Conservation (phyloP, 2,329 filamentous ascomycete genomes). For the Colletotrichum sp. region DNA sequence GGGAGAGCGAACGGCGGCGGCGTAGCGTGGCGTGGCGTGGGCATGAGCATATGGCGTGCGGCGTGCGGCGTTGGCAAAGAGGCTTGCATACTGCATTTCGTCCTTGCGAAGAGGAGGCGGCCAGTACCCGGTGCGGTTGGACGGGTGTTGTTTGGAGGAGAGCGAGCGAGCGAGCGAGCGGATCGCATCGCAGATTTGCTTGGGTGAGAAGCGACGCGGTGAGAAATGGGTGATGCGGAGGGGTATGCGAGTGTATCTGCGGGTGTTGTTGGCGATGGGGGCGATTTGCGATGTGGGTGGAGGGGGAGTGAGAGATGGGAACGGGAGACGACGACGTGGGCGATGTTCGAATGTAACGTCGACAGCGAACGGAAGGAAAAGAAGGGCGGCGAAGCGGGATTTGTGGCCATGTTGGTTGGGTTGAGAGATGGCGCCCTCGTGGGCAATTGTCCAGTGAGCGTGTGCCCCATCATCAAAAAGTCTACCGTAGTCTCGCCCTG, state of each 20-base stretch:
- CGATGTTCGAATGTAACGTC: not conserved
- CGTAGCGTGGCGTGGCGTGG: not conserved
- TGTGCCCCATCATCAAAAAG: slow-evolving; percentile 47
- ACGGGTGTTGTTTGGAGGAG: not conserved
- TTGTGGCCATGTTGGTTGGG: not conserved
- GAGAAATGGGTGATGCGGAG: not conserved
- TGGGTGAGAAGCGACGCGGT: not conserved
- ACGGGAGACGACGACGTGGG: not conserved
- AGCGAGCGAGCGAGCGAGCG: not conserved
- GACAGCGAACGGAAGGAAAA: not conserved
- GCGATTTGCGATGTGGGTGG: not conserved
- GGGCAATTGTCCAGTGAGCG: slow-evolving; percentile 38
- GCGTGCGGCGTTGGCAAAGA: not conserved
- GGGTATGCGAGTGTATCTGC: slow-evolving; percentile 9
- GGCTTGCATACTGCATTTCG: not conserved
- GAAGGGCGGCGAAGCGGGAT: not conserved
- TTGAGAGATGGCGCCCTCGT: not conserved
- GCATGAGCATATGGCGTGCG: not conserved
- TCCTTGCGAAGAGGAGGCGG: not conserved
- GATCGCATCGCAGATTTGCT: not conserved
- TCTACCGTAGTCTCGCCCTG: not conserved
- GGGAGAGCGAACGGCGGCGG: not conserved
- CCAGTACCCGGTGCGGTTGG: not conserved
- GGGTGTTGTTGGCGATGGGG: not conserved
- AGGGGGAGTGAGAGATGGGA: not conserved